These are phyloP conservation scores for Tolypocladium inflatum DNA, from an alignment of 2,329 filamentous ascomycete genomes.

Conservation along the genomic window DNA sequence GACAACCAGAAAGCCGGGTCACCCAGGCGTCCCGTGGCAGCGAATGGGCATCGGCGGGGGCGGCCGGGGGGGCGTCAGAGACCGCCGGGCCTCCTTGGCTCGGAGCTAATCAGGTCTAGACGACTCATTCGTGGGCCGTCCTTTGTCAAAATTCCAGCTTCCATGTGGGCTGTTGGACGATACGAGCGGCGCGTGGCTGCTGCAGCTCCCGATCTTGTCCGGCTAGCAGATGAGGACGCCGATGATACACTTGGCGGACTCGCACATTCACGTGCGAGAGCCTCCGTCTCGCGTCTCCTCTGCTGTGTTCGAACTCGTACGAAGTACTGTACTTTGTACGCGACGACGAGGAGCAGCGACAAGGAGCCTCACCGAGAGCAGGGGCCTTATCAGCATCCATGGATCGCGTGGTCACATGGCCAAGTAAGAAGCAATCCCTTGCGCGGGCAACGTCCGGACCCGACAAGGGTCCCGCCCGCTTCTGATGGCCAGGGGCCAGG, in stretches of 20 bases:
- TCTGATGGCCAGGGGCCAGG: not conserved
- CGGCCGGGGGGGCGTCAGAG: not conserved
- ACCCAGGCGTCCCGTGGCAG: not conserved
- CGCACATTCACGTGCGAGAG: not conserved
- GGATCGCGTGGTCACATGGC: not conserved
- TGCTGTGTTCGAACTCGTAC: not conserved
- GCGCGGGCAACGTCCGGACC: not conserved
- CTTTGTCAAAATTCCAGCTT: not conserved
- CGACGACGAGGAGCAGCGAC: not conserved
- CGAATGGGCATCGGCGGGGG: not conserved
- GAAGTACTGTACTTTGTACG: not conserved
- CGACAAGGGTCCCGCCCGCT: not conserved
- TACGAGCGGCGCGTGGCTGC: not conserved
- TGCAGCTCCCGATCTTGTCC: not conserved
- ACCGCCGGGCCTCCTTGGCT: not conserved
- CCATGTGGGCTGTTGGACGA: not conserved
- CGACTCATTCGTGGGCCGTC: not conserved
- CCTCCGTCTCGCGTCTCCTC: not conserved
- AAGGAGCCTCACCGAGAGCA: not conserved
- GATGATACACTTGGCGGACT: not conserved
- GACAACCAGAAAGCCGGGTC: conserved; percentile 6
- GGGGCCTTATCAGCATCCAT: not conserved
- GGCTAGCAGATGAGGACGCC: not conserved
- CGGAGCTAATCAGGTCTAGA: not conserved
- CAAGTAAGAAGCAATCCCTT: not conserved